These are phyloP conservation scores for Tanacetum coccineum DNA, from an alignment of 129 eudicot genomes.

Conservation along the genomic window DNA sequence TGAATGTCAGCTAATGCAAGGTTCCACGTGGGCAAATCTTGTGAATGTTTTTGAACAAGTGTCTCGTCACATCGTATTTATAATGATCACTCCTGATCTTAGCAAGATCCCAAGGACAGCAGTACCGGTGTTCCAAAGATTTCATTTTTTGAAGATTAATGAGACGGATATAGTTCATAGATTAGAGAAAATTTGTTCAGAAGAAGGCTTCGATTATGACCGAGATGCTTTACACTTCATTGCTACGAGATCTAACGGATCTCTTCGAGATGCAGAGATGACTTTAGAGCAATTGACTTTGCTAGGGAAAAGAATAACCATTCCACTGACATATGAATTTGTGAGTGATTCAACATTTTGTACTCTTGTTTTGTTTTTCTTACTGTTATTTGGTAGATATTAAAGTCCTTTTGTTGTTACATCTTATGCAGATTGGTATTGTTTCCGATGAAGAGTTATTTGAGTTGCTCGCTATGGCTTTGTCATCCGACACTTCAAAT, in stretches of 20 bases:
- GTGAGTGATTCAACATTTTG: conserved; percentile 40
- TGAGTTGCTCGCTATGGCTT: conserved; percentile 78
- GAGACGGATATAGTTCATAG: conserved; percentile 54
- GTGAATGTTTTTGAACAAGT: conserved; percentile 48
- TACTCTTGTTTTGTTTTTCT: background rate
- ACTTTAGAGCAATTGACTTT: conserved; percentile 92
- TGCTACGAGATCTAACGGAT: conserved; percentile 76
- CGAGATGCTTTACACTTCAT: conserved; percentile 65
- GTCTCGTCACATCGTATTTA: conserved; percentile 60
- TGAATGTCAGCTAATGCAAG: conserved; percentile 78
- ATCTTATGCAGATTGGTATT: conserved; percentile 64
- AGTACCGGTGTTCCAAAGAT: conserved; percentile 56
- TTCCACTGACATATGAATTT: conserved; percentile 65
- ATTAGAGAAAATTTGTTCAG: conserved; percentile 55
- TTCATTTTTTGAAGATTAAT: conserved; percentile 58
- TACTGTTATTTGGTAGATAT: conserved; percentile 1
- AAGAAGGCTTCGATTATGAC: conserved; percentile 74
- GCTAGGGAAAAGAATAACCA: conserved; percentile 71
- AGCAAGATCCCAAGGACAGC: conserved; percentile 62
- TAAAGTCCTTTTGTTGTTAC: background rate
- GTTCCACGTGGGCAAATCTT: conserved; percentile 66
- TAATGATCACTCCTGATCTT: conserved; percentile 81
- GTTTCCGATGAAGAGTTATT: conserved; percentile 93
- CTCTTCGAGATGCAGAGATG: conserved; percentile 91
- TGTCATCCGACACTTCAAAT: conserved; percentile 82